phyloP scores from a whole-genome alignment of 2,329 filamentous ascomycete species.

The Aureobasidium melanogenum region DNA sequence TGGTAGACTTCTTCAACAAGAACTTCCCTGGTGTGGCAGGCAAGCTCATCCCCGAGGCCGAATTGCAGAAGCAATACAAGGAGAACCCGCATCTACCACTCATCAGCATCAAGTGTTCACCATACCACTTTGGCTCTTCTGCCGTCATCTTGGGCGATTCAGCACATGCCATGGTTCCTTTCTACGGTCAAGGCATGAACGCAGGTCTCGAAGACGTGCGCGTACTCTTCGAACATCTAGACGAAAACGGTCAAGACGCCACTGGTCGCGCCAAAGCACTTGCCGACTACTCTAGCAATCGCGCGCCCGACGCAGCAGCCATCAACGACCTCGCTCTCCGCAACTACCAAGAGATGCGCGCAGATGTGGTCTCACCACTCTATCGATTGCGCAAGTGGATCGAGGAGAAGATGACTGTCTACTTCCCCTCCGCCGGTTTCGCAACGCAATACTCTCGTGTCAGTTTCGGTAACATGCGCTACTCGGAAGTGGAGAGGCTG shows the following conservation, averaged over 20 bases:
- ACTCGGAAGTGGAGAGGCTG: conserved; percentile 67
- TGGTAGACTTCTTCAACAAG: conserved; percentile 67
- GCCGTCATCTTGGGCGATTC: conserved; percentile 87
- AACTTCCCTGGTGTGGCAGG: conserved; percentile 80
- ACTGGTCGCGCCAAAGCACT: conserved; percentile 44
- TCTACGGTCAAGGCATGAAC: conserved; percentile 98
- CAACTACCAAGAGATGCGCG: conserved; percentile 92
- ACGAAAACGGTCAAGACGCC: conserved; percentile 49
- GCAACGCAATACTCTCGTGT: conserved; percentile 87
- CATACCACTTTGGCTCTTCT: conserved; percentile 69
- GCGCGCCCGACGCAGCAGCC: conserved; percentile 70
- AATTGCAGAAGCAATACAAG: conserved; percentile 65
- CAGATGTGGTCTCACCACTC: conserved; percentile 65
- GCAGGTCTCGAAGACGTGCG: conserved; percentile 90
- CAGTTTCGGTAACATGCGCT: conserved; percentile 87
- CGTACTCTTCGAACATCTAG: conserved; percentile 73
- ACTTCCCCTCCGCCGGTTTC: conserved; percentile 72
- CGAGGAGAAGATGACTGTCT: conserved; percentile 73
- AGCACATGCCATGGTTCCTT: conserved; percentile 95
- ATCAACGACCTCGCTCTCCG: conserved; percentile 88
- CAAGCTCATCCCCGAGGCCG: conserved; percentile 55
- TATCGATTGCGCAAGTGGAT: conserved; percentile 78
- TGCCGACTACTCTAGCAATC: conserved; percentile 62
- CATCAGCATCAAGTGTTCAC: conserved; percentile 85
- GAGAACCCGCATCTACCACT: conserved; percentile 83